A percentile compares a stretch with the other conserved stretches of the same genome.
phyloP scores from a whole-genome alignment of 2,329 filamentous ascomycete genomes.

The Alternaria novae-zelandiae region DNA sequence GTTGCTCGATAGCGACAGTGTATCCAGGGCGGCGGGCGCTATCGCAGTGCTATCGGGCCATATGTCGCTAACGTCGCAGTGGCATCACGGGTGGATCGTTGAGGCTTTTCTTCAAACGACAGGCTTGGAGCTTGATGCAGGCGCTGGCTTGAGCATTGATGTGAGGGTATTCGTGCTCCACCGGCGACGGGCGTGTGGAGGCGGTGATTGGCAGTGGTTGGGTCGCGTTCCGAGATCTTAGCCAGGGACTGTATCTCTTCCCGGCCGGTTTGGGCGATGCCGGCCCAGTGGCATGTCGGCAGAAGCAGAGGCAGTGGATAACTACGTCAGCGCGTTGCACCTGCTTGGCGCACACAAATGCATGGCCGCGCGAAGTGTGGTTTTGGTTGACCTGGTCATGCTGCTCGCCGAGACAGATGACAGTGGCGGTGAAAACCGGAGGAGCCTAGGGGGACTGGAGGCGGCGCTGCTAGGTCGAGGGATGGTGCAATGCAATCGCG shows the following conservation, averaged over 20 bases:
- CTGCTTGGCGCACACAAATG: conserved; percentile 13
- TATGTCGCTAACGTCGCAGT: conserved; percentile 13
- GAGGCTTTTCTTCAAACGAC: conserved; percentile 33
- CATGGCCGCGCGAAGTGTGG: background rate
- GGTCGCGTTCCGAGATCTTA: conserved; percentile 14
- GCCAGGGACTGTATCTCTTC: conserved; percentile 28
- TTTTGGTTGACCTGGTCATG: conserved; percentile 13
- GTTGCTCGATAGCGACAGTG: background rate
- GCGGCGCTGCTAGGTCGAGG: background rate
- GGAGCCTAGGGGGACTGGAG: background rate
- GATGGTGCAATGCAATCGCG: conserved; percentile 3
- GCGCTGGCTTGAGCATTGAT: conserved; percentile 22
- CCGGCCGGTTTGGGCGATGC: conserved; percentile 21
- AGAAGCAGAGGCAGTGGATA: conserved; percentile 16
- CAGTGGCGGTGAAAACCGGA: conserved; percentile 20
- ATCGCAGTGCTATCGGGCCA: conserved; percentile 11
- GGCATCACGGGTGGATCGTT: conserved; percentile 24
- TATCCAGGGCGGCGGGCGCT: background rate
- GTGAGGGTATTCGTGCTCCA: conserved; percentile 24
- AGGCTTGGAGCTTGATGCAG: conserved; percentile 18
- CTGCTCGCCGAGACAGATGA: conserved; percentile 15
- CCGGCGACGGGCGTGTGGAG: conserved; percentile 16
- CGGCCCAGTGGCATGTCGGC: conserved; percentile 9
- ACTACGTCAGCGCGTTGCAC: conserved; percentile 34
- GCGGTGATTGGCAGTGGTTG: conserved; percentile 21